Conservation (phyloP, 176 grass and related monocot genomes). For the Luzula sylvatica region DNA sequence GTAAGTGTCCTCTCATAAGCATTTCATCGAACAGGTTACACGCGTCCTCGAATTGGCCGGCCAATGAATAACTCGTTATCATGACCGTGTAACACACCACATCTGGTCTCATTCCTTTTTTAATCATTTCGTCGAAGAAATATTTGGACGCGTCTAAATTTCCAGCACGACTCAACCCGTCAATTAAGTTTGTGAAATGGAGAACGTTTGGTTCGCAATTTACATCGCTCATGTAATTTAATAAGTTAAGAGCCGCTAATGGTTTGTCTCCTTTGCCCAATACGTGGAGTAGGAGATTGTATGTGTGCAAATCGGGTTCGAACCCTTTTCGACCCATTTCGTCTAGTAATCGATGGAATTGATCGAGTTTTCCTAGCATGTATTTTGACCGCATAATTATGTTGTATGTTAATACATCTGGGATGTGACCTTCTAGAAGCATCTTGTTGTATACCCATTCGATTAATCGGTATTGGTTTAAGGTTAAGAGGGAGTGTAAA, state of each 20-base stretch:
- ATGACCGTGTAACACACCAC: conserved; percentile 89
- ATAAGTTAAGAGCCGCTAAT: conserved; percentile 77
- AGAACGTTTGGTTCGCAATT: conserved; percentile 64
- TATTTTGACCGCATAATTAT: conserved; percentile 91
- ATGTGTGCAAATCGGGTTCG: conserved; percentile 68
- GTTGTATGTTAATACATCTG: conserved; percentile 87
- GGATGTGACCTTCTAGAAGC: conserved; percentile 50
- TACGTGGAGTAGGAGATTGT: conserved; percentile 87
- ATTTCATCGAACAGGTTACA: conserved; percentile 64
- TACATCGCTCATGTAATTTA: conserved; percentile 88
- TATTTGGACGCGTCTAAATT: conserved; percentile 93
- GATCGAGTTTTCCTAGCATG: conserved; percentile 73
- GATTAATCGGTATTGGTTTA: conserved; percentile 67
- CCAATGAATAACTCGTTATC: conserved; percentile 67
- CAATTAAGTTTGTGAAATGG: conserved; percentile 94
- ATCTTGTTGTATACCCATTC: conserved; percentile 89
- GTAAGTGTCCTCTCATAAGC: conserved; percentile 64
- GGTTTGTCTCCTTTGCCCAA: conserved; percentile 91
- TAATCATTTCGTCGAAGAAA: conserved; percentile 93
- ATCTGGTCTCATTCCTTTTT: conserved; percentile 74
- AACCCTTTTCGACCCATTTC: conserved; percentile 76
- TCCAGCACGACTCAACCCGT: conserved; percentile 77
- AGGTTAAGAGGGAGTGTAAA: conserved; percentile 51
- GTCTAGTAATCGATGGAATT: conserved; percentile 70
- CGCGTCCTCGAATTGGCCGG: conserved; percentile 62